These are phyloP conservation scores for Phialocephala subalpina DNA, from an alignment of 2,329 filamentous ascomycete species.

Conservation along the genomic window DNA sequence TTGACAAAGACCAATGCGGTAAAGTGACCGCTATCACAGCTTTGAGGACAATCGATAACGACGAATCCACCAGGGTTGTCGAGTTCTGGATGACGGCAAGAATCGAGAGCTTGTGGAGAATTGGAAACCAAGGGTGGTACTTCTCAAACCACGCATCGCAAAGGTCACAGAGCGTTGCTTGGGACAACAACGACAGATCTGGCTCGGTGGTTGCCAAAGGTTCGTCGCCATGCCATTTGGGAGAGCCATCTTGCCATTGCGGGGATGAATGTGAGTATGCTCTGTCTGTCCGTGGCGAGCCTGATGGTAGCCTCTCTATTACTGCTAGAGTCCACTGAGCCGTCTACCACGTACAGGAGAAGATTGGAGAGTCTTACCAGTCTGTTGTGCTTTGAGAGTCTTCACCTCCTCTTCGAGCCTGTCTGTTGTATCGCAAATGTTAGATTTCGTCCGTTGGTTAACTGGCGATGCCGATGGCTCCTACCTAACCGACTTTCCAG, in stretches of 20 bases:
- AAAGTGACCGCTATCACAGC: slow-evolving; percentile 44
- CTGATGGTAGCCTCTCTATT: neutral
- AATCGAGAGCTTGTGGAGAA: slow-evolving; percentile 8
- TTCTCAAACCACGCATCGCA: slow-evolving; percentile 10
- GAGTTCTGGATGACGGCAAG: slow-evolving; percentile 11
- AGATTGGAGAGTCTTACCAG: neutral
- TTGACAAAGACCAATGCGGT: slow-evolving; percentile 36
- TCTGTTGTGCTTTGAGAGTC: slow-evolving; percentile 27
- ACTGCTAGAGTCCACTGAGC: neutral
- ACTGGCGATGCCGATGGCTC: neutral
- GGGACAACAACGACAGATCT: slow-evolving; percentile 1
- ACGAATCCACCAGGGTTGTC: slow-evolving; percentile 24
- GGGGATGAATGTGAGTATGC: neutral
- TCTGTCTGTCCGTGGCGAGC: slow-evolving; percentile 7
- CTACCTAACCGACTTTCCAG: slow-evolving; percentile 47
- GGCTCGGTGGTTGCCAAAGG: neutral
- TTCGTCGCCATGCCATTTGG: slow-evolving; percentile 7
- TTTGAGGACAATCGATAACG: slow-evolving; percentile 41
- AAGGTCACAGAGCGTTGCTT: neutral
- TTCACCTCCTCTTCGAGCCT: slow-evolving; percentile 36
- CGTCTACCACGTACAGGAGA: neutral
- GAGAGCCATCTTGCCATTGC: neutral
- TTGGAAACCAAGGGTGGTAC: slow-evolving; percentile 15
- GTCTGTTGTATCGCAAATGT: slow-evolving; percentile 16
- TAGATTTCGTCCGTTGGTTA: neutral